Percentiles rank a stretch among this genome's conserved stretches.
These are phyloP conservation scores for Saposhnikovia divaricata DNA, from an alignment of 129 eudicot genomes.

Conservation along the genomic window DNA sequence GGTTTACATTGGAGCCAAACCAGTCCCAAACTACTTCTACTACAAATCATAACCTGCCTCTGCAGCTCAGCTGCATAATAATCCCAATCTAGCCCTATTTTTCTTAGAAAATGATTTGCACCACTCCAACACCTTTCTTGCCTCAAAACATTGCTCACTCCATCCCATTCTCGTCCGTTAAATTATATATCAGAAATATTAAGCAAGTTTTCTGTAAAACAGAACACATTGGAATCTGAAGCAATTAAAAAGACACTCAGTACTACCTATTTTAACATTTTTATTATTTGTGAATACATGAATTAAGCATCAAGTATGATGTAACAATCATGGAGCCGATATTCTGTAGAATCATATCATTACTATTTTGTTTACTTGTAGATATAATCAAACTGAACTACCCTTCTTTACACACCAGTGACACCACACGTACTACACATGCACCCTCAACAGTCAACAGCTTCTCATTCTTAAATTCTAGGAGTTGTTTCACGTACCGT, in stretches of 20 bases:
- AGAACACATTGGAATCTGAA: conserved; percentile 28
- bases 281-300: too few species aligned
- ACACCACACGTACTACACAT: too few species aligned
- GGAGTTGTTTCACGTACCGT: neutral
- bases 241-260: conserved; percentile 22
- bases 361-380: too few species aligned
- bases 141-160: conserved; percentile 33
- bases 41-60: conserved; percentile 50
- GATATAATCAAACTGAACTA: too few species aligned
- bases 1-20: conserved; percentile 24
- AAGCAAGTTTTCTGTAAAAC: conserved; percentile 17
- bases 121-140: conserved; percentile 19
- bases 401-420: too few species aligned
- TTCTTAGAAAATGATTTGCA: too few species aligned
- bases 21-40: conserved; percentile 17
- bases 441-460: neutral
- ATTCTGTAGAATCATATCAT: neutral
- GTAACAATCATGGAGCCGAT: too few species aligned
- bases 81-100: conserved; percentile 56
- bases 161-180: conserved; percentile 46
- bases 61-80: conserved; percentile 46
- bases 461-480: neutral
- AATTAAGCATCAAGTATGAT: too few species aligned
- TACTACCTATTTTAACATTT: too few species aligned
- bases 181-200: conserved; percentile 27